Base-by-base conservation (phyloP, 2,329 filamentous ascomycete species). In the Penicillium sp. region DNA sequence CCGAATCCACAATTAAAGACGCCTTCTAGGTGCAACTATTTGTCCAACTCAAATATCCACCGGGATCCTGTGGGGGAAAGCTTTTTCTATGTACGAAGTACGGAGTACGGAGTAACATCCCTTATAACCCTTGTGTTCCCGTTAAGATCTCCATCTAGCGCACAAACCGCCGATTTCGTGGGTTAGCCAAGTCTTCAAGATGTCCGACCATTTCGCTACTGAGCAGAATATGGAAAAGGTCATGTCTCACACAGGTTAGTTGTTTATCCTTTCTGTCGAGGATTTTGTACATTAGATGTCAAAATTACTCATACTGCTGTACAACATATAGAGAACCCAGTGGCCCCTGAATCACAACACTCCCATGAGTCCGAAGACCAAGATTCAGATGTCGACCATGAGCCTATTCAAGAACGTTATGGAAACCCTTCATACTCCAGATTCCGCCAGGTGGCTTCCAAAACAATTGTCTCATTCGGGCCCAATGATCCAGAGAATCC, bases 391-490 rank as follows among this genome's bases (percentile, higher is more conserved):
- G 48, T 62, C 9, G 29, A 52, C 18, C 60, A 65, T 45, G 66
- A 68, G 45, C 58, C 65, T 8, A 61, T 67, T 6, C 64, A 67
- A 18, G 57, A 64, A 57, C 56, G 64, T 27, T 68, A 65, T 60
- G 61, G 52, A 6, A 60, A 64, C 13, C 63, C 62, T 40, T 66
- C 65, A 4, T 58, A 60, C 18, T 63, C 64, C 53, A 63, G 65
- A 47, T 70, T 71, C 39, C 67, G 68, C n/a, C 63, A 57, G n/a
- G 59, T 72, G 27, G 67, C 67, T 14, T 72, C 70, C 9, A 73
- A 73, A 53, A 72, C 67, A 4, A 57, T 73, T 14, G 66, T 73
- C 4, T 67, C 69, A 0, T 73, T 73, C 47, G 64, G 67, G 6
- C 61, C 63, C 1, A 65, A 69, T 50, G 70, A 73, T 51, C 67